Percentiles rank a stretch among this genome's conserved stretches.
Evolutionary conservation across 2,329 filamentous ascomycete genomes (phyloP).

Genomic region (Colletotrichum noveboracense): DNA sequence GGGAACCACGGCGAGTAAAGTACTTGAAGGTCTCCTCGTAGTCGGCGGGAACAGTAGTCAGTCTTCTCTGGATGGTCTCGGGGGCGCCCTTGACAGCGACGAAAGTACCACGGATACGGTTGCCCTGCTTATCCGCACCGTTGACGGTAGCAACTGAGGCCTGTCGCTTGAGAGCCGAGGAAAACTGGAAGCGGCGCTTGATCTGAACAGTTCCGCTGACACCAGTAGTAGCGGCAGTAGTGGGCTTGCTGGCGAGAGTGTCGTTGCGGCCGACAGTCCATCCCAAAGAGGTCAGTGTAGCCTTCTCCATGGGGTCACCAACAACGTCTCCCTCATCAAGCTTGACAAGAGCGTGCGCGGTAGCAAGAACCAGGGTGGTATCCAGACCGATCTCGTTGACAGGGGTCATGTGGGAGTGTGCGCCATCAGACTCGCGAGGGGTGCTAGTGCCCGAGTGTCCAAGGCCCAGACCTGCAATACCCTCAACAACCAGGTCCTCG

Average conservation of each 20-base stretch:
- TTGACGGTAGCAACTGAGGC: slow-evolving; percentile 89
- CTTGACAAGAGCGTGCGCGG: slow-evolving; percentile 93
- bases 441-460: slow-evolving; percentile 70
- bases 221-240: slow-evolving; percentile 47
- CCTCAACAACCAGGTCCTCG: slow-evolving; percentile 95
- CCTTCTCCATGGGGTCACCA: slow-evolving; percentile 99
- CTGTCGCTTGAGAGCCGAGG: slow-evolving; percentile 92
- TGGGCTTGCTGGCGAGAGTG: slow-evolving; percentile 72
- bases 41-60: slow-evolving; percentile 79
- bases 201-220: slow-evolving; percentile 84
- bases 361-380: slow-evolving; percentile 91
- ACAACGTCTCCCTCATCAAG: slow-evolving; percentile 97
- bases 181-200: slow-evolving; percentile 97
- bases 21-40: slow-evolving; percentile 99
- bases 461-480: slow-evolving; percentile 87
- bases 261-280: slow-evolving; percentile 95
- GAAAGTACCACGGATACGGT: slow-evolving; percentile 84
- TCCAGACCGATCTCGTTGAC: slow-evolving; percentile 76
- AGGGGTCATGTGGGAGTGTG: slow-evolving; percentile 78
- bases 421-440: slow-evolving; percentile 75
- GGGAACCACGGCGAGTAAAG: slow-evolving; percentile 93
- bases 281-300: slow-evolving; percentile 85
- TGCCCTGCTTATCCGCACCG: slow-evolving; percentile 74
- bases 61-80: slow-evolving; percentile 95
- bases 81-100: slow-evolving; percentile 96